A percentile compares a stretch with the other conserved stretches of the same genome.
Evolutionary conservation across 805 yeast species (phyloP).

Genomic region (Yarrowia deformans): DNA sequence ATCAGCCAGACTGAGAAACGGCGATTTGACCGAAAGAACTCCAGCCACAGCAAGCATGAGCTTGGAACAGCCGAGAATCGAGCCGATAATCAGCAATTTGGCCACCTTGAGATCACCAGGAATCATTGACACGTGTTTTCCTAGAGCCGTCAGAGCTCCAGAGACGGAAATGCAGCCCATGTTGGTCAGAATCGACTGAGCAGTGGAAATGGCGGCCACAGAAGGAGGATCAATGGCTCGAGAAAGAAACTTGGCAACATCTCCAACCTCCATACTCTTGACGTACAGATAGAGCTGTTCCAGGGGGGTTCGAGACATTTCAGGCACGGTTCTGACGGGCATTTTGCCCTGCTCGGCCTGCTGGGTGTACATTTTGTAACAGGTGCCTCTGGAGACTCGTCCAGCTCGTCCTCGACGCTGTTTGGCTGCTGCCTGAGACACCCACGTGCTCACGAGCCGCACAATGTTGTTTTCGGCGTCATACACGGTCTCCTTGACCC

Average conservation of each 20-base stretch:
- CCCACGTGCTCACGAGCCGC: conserved; percentile 79
- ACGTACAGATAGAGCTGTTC: conserved; percentile 85
- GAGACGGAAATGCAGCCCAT: conserved; percentile 72
- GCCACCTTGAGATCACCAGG: conserved; percentile 89
- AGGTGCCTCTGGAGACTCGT: conserved; percentile 82
- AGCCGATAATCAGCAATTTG: conserved; percentile 77
- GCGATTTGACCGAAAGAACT: conserved; percentile 72
- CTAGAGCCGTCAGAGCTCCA: conserved; percentile 72
- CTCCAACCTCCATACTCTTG: conserved; percentile 83
- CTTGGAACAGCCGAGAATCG: conserved; percentile 83
- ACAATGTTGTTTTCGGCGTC: conserved; percentile 74
- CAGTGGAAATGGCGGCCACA: conserved; percentile 57
- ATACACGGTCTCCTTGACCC: conserved; percentile 78
- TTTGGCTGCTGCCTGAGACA: conserved; percentile 84
- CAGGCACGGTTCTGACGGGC: conserved; percentile 83
- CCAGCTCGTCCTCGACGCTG: conserved; percentile 99
- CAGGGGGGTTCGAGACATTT: conserved; percentile 80
- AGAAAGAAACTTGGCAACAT: conserved; percentile 72
- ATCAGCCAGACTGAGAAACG: conserved; percentile 70
- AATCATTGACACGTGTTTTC: conserved; percentile 76
- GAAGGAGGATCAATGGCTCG: conserved; percentile 86
- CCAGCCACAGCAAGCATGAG: conserved; percentile 82
- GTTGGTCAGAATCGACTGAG: conserved; percentile 62
- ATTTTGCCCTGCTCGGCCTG: conserved; percentile 63
- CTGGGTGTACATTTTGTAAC: conserved; percentile 79